Percentiles rank a stretch among this genome's conserved stretches.
Evolutionary conservation across 2,329 filamentous ascomycete species (phyloP).

Genomic region (Botryotinia calthae): DNA sequence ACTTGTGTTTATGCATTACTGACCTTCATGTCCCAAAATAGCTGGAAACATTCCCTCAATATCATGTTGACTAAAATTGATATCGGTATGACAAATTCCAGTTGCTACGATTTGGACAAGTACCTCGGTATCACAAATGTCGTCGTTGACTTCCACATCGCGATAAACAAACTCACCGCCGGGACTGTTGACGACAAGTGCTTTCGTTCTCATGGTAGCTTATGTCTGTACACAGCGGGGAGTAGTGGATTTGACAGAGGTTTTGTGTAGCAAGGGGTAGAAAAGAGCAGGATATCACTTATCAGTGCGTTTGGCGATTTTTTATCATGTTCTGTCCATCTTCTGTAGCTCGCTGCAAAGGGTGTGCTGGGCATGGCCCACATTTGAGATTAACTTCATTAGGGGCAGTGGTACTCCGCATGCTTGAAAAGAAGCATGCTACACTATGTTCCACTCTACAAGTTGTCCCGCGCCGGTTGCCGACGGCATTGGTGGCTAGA

Average conservation of each 20-base stretch:
- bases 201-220: slow-evolving; percentile 11
- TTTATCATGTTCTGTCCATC: neutral
- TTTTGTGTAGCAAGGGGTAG: neutral
- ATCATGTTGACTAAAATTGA: slow-evolving; percentile 26
- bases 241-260: neutral
- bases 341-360: neutral
- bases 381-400: neutral
- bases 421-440: neutral
- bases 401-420: neutral
- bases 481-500: neutral
- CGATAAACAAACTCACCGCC: slow-evolving; percentile 13
- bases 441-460: neutral
- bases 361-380: neutral
- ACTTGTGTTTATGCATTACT: neutral
- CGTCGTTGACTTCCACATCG: slow-evolving; percentile 23
- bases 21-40: slow-evolving; percentile 38
- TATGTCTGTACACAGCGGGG: neutral
- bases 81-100: slow-evolving; percentile 37
- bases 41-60: slow-evolving; percentile 32
- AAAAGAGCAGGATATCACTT: neutral
- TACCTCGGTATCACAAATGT: slow-evolving; percentile 35
- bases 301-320: neutral
- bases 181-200: slow-evolving; percentile 10
- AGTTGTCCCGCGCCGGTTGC: neutral
- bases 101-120: slow-evolving; percentile 41